phyloP scores from a whole-genome alignment of 306 rosid genomes.

The Casuarina cunninghamiana region DNA sequence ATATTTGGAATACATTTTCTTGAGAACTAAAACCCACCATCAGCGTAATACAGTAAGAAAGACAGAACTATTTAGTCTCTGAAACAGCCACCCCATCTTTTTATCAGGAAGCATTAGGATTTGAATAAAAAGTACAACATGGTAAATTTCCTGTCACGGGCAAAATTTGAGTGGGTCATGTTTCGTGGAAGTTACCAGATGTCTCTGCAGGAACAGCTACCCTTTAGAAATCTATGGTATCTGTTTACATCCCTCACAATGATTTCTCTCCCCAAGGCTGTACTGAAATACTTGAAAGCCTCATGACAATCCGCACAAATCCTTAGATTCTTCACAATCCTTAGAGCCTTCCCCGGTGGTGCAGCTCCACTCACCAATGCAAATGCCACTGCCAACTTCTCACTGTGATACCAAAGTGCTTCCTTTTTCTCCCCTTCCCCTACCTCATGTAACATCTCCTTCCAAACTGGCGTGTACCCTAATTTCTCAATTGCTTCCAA shows the following conservation, averaged over 20 bases:
- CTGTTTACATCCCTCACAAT: constrained; percentile 80
- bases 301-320: constrained; percentile 83
- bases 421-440: constrained; percentile 71
- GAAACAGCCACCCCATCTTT: too few species aligned
- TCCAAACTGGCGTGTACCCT: constrained; percentile 74
- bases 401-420: constrained; percentile 81
- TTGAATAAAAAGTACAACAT: not conserved
- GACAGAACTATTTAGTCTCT: too few species aligned
- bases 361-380: constrained; percentile 65
- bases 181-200: constrained; percentile 48
- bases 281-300: constrained; percentile 70
- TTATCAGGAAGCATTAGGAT: not conserved
- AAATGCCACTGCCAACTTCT: constrained; percentile 83
- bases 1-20: too few species aligned
- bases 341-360: constrained; percentile 62
- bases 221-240: constrained; percentile 71
- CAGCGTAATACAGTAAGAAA: too few species aligned
- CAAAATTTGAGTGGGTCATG: not conserved
- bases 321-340: constrained; percentile 86
- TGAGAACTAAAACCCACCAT: too few species aligned
- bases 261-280: constrained; percentile 67
- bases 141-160: not conserved
- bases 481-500: constrained; percentile 62
- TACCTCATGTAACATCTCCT: constrained; percentile 63
- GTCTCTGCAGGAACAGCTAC: constrained; percentile 71